Evolutionary conservation across 495 filamentous ascomycete species (phyloP).

Genomic region (Terfezia claveryi): DNA sequence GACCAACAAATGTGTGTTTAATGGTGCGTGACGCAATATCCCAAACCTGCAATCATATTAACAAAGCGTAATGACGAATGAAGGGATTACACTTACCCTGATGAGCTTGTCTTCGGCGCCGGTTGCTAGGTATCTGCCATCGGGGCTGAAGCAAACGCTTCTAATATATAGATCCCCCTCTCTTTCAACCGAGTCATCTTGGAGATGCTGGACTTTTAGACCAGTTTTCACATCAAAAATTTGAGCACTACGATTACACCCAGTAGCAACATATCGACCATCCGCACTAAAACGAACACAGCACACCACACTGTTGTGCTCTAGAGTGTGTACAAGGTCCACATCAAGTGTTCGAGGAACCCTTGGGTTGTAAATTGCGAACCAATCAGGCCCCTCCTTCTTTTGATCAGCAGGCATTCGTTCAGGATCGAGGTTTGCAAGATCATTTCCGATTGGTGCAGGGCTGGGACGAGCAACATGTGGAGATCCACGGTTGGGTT

Average conservation of each 20-base stretch:
- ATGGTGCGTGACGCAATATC: slow-evolving; percentile 57
- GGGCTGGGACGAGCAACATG: slow-evolving; percentile 68
- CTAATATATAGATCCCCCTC: slow-evolving; percentile 74
- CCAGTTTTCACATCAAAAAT: slow-evolving; percentile 71
- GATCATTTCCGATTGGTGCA: slow-evolving; percentile 47
- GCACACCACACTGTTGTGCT: slow-evolving; percentile 75
- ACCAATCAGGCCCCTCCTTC: slow-evolving; percentile 68
- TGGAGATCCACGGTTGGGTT: slow-evolving; percentile 47
- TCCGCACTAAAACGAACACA: slow-evolving; percentile 79
- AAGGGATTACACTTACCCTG: slow-evolving; percentile 34
- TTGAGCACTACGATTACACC: slow-evolving; percentile 72
- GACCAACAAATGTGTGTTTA: slow-evolving; percentile 59
- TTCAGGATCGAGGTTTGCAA: slow-evolving; percentile 74
- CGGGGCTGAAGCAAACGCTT: slow-evolving; percentile 82
- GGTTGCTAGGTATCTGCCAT: slow-evolving; percentile 71
- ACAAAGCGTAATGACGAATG: no score
- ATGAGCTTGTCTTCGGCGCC: slow-evolving; percentile 85
- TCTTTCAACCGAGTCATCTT: slow-evolving; percentile 65
- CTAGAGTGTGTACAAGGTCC: slow-evolving; percentile 65
- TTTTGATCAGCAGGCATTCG: slow-evolving; percentile 62
- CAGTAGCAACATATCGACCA: slow-evolving; percentile 72
- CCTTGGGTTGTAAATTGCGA: slow-evolving; percentile 69
- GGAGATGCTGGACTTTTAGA: slow-evolving; percentile 53
- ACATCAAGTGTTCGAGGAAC: slow-evolving; percentile 69
- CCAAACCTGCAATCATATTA: slow-evolving; percentile 43